phyloP scores from a whole-genome alignment of 495 filamentous ascomycete genomes.

The Neurospora discreta region DNA sequence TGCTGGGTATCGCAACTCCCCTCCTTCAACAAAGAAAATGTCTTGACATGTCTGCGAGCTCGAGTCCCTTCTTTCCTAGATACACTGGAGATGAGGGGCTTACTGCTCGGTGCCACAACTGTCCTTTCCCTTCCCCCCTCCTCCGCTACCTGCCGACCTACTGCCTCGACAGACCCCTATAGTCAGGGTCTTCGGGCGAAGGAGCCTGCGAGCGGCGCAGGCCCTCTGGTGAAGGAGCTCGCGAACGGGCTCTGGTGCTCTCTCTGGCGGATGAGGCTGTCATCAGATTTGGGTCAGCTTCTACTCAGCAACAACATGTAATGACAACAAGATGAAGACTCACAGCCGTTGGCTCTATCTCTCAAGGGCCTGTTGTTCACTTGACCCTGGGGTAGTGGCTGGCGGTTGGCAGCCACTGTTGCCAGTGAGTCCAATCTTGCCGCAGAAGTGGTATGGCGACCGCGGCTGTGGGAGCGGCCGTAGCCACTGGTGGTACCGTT shows the following conservation, averaged over 20 bases:
- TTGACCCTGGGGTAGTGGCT: not conserved
- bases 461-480: not conserved
- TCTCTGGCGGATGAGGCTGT: not conserved
- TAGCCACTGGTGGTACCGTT: not conserved
- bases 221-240: not conserved
- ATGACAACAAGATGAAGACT: not conserved
- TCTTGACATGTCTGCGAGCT: not conserved
- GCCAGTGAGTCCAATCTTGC: not conserved
- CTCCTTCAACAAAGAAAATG: not conserved
- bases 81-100: not conserved
- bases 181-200: not conserved
- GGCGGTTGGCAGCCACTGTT: not conserved
- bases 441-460: not conserved
- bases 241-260: not conserved
- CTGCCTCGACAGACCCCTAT: not conserved
- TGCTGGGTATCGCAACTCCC: not conserved
- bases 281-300: not conserved
- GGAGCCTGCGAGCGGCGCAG: not conserved
- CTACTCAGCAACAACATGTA: not conserved
- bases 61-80: not conserved
- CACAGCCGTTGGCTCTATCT: not conserved
- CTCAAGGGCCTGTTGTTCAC: not conserved
- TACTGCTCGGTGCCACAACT: not conserved
- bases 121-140: not conserved
- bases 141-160: not conserved